Evolutionary conservation across 192 early-diverging fungal genomes (phyloP), one percentile per base, ranked within the genome.

Genomic region (Diversispora eburnea): DNA sequence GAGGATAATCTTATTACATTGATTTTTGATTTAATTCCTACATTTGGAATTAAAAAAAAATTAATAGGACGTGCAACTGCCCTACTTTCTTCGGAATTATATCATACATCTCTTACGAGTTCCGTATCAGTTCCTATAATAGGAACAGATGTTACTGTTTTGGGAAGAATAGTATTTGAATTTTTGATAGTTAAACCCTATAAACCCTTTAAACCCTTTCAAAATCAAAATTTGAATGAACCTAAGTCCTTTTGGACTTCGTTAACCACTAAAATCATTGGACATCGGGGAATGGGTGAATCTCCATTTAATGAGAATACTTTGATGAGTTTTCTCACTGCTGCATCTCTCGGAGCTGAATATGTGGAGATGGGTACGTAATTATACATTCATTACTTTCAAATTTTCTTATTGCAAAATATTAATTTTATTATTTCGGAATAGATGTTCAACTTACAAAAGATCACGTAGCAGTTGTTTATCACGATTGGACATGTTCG

Each of bases 371-470:
- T 98, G 85, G 91, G 89, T 90, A 81, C 39, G 77, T 48, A 8
- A 25, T 8, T 43, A 42, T 62, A n/a, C 1, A 12, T 20, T 19
- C n/a, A 57, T 3, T 57, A 19, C 55, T 19, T 57, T 57, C 55
- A 57, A n/a, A n/a, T 57, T 19, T 57, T n/a, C n/a, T 57, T 57
- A 15, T 51, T 51, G 9, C 49, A 6, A 20, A 20, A 57, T 20
- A 41, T 74, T 57, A 54, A 43, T 15, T n/a, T 7, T 15, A 47
- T 59, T 41, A 13, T 56, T 39, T 9, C 19, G 8, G 1, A 9
- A 39, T 64, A 91, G 94, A 98, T 74, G 93, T 94, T 19, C 96
- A 98, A 84, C 78, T 98, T 72, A 95, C 94, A 8, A 92, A 92
- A 72, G 95, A 98, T 75, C 77, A 86, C 74, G 86, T 87, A 0